Conservation (phyloP, 495 filamentous ascomycete genomes). For the Coniosporium apollinis region DNA sequence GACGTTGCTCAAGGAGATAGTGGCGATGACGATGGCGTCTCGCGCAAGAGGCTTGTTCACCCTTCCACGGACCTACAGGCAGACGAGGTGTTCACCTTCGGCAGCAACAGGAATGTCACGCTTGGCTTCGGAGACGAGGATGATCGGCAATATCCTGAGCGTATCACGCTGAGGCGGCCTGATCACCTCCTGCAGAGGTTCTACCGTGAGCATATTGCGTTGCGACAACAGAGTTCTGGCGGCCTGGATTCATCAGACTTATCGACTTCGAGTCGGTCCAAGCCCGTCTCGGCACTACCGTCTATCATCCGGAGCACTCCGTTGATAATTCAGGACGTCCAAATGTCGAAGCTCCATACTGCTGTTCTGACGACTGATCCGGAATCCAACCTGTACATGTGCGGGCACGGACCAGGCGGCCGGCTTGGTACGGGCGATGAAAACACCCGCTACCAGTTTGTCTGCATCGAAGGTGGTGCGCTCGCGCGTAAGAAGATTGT, state of each 20-base stretch:
- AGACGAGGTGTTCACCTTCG: constrained; percentile 83
- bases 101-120: constrained; percentile 87
- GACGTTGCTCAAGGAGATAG: constrained; percentile 11
- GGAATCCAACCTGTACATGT: constrained; percentile 80
- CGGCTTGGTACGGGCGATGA: constrained; percentile 84
- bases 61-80: constrained; percentile 33
- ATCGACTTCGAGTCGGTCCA: constrained; percentile 15
- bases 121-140: constrained; percentile 86
- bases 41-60: constrained; percentile 1
- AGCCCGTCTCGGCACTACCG: constrained; percentile 40
- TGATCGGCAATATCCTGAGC: constrained; percentile 83
- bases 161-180: constrained; percentile 60
- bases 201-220: constrained; percentile 25
- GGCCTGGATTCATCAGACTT: constrained; percentile 13
- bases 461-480: constrained; percentile 56
- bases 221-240: constrained; percentile 11
- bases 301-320: constrained; percentile 49
- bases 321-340: constrained; percentile 55
- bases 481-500: constrained; percentile 53
- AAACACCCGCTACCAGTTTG: constrained; percentile 67
- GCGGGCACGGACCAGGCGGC: constrained; percentile 81
- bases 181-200: constrained; percentile 58
- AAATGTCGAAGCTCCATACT: constrained; percentile 82
- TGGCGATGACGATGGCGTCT: constrained; percentile 14
- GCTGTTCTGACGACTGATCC: constrained; percentile 83